Evolutionary conservation across 2,329 filamentous ascomycete genomes (phyloP).

Genomic region (Cercospora sp.): DNA sequence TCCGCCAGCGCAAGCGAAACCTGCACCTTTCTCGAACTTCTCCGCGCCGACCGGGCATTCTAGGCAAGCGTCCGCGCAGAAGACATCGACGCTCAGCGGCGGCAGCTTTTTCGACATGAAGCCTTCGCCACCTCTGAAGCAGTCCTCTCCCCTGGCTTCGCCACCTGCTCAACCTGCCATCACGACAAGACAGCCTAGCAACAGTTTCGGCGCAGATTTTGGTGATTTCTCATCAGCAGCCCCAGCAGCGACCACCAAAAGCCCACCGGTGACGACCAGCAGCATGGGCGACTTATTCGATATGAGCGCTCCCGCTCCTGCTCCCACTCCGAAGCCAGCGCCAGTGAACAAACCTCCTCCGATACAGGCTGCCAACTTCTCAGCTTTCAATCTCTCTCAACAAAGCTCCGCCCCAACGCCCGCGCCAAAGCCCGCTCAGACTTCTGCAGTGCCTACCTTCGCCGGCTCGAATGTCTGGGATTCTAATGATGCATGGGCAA

Average conservation of each 20-base stretch:
- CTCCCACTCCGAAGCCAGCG: conserved; percentile 40
- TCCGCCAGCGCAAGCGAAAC: conserved; percentile 52
- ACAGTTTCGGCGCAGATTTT: conserved; percentile 50
- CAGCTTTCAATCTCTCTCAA: conserved; percentile 76
- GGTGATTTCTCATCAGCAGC: conserved; percentile 64
- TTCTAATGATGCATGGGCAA: conserved; percentile 76
- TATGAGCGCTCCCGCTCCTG: conserved; percentile 52
- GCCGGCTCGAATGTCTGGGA: conserved; percentile 68
- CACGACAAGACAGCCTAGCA: conserved; percentile 53
- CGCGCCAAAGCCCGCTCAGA: conserved; percentile 37
- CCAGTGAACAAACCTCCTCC: conserved; percentile 40
- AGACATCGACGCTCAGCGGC: conserved; percentile 56
- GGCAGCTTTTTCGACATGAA: conserved; percentile 81
- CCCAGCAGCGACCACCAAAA: conserved; percentile 42
- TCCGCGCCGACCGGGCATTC: conserved; percentile 55
- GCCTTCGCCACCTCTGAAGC: conserved; percentile 46
- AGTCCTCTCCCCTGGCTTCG: conserved; percentile 32
- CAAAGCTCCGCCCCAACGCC: conserved; percentile 45
- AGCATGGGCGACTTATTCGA: conserved; percentile 79
- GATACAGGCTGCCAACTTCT: conserved; percentile 32
- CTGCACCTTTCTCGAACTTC: conserved; percentile 65
- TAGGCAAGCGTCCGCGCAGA: conserved; percentile 43
- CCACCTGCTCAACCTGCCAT: conserved; percentile 34
- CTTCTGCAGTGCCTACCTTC: conserved; percentile 15
- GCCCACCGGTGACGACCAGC: conserved; percentile 51